A percentile compares a stretch with the other conserved stretches of the same genome.
phyloP scores from a whole-genome alignment of 1,284 basidiomycete species.

The Pseudomicrostroma phylloplanum region DNA sequence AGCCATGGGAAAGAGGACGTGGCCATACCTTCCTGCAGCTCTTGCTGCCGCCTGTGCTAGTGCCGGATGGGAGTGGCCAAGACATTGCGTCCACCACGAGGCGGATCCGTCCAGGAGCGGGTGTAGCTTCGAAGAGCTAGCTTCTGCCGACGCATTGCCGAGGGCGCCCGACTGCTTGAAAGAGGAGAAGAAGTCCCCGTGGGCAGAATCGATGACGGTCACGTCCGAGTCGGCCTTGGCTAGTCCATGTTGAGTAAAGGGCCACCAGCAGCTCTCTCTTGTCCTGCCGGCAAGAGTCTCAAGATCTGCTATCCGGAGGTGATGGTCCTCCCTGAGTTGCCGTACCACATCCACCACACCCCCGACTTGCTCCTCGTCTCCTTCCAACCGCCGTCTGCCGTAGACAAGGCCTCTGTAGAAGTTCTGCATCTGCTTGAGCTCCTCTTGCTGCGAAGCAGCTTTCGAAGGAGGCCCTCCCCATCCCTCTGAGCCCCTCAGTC shows the following conservation, averaged over 20 bases:
- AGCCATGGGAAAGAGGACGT: constrained; percentile 89
- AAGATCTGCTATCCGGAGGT: constrained; percentile 62
- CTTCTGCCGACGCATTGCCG: not conserved
- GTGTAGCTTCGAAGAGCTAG: constrained; percentile 54
- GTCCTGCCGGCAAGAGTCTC: constrained; percentile 72
- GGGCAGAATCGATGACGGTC: constrained; percentile 23
- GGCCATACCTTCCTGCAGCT: constrained; percentile 88
- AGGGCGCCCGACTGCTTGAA: not conserved
- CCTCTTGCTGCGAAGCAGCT: constrained; percentile 55
- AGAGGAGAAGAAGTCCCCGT: constrained; percentile 18
- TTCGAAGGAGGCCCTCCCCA: constrained; percentile 50
- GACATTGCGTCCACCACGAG: constrained; percentile 95
- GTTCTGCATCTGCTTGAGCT: constrained; percentile 59
- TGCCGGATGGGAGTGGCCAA: constrained; percentile 74
- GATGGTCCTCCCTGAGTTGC: constrained; percentile 65
- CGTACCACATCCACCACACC: constrained; percentile 59
- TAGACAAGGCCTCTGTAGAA: constrained; percentile 61
- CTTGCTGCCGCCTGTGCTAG: constrained; percentile 78
- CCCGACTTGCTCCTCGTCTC: constrained; percentile 19
- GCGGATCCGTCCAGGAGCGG: constrained; percentile 84
- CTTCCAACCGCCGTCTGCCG: constrained; percentile 20
- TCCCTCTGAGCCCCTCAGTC: constrained; percentile 1
- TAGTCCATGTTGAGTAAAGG: constrained; percentile 80
- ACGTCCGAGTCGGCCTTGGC: constrained; percentile 31
- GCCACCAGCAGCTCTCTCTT: constrained; percentile 84